phyloP scores from a whole-genome alignment of 2,329 filamentous ascomycete species.

The Phialocephala sp. region DNA sequence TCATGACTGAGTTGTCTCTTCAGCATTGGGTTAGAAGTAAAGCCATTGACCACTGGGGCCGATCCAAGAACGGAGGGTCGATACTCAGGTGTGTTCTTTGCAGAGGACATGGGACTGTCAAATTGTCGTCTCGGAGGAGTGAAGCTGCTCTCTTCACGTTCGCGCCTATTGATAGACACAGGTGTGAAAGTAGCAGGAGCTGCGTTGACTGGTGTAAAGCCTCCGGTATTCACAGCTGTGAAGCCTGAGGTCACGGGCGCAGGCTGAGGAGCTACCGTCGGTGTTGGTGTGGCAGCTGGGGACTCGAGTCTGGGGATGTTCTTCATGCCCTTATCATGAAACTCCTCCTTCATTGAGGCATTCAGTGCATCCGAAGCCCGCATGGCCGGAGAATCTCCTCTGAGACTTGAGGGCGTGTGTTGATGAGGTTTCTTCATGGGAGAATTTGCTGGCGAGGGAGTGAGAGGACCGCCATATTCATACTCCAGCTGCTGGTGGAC shows the following conservation, averaged over 20 bases:
- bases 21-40: slow-evolving; percentile 57
- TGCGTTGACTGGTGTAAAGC: slow-evolving; percentile 71
- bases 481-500: slow-evolving; percentile 96
- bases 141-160: slow-evolving; percentile 57
- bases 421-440: slow-evolving; percentile 72
- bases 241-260: slow-evolving; percentile 41
- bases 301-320: slow-evolving; percentile 43
- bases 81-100: slow-evolving; percentile 69
- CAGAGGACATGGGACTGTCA: slow-evolving; percentile 66
- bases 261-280: slow-evolving; percentile 31
- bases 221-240: slow-evolving; percentile 53
- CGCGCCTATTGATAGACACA: slow-evolving; percentile 54
- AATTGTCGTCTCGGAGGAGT: slow-evolving; percentile 56
- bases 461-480: slow-evolving; percentile 91
- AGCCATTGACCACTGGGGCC: slow-evolving; percentile 57
- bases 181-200: slow-evolving; percentile 60
- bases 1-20: slow-evolving; percentile 79
- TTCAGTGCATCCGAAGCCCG: slow-evolving; percentile 61
- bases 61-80: slow-evolving; percentile 59
- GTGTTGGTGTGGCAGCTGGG: slow-evolving; percentile 35
- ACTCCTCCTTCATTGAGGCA: slow-evolving; percentile 54
- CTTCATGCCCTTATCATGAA: slow-evolving; percentile 41
- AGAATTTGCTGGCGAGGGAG: slow-evolving; percentile 74
- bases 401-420: slow-evolving; percentile 62
- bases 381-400: slow-evolving; percentile 71